Evolutionary conservation across 1,139 yeast genomes (phyloP), one percentile per base, ranked within the genome.

Genomic region (Groenewaldozyma auringiensis): DNA sequence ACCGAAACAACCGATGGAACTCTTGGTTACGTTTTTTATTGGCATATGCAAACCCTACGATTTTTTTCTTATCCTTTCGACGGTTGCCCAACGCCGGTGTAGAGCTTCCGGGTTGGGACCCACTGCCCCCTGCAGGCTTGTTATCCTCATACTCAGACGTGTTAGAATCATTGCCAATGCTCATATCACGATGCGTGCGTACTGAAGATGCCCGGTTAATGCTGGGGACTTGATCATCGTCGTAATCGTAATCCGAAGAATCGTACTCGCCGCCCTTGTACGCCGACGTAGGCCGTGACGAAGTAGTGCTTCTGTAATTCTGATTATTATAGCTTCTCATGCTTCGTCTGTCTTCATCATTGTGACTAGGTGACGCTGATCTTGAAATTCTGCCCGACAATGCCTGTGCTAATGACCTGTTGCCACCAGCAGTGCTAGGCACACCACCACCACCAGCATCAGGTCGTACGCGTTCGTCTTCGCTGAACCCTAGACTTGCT

Each of bases 1-100:
- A 71, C 40, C 80, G 70, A 68, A 92, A 92, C 3, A 84, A 60
- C 42, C 76, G 76, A 61, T 88, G 96, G 61, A 85, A 89, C 29
- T 86, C 95, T 2, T 75, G 70, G 57, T 89, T 83, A 44, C 96
- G 71, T 52, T 76, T 78, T 53, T 74, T 72, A 13, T 82, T 72
- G 1, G 97, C 89, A 61, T 64, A 64, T 2, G 70, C 68, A 53
- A 59, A 63, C 9, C 70, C 70, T 60, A 78, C 50, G 35, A 56
- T 40, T 35, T 18, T 35, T 18, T n/a, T 35, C 38, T 35, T 35
- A 9, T 16, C 22, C 18, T 6, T 13, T 11, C 25, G 16, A 8
- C 38, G 38, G 25, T 35, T 17, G 11, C 45, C 34, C 6, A 25
- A 11, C 11, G 29, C 29, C 18, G 39, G 37, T 4, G 31, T 35